A percentile compares a stretch with the other conserved stretches of the same genome.
phyloP scores from a whole-genome alignment of 257 asterid species.

The Primulina eburnea region DNA sequence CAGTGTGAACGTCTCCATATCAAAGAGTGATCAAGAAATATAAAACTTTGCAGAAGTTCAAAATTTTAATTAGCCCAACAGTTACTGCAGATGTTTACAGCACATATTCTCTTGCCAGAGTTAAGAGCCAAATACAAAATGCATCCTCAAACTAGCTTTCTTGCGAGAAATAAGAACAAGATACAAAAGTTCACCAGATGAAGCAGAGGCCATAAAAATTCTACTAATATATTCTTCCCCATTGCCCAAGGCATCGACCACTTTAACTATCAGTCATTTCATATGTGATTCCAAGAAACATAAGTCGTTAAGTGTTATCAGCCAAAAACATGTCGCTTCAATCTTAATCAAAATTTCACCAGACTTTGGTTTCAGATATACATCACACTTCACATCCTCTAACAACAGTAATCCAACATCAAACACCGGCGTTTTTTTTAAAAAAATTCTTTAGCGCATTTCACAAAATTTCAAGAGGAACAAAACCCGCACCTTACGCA shows the following conservation, averaged over 20 bases:
- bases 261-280: not conserved
- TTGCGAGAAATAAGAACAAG: not conserved
- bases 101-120: not conserved
- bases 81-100: not conserved
- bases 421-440: no score
- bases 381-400: no score
- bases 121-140: not conserved
- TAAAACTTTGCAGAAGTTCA: not conserved
- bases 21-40: not conserved
- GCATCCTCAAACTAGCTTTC: not conserved
- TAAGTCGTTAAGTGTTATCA: no score
- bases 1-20: slow-evolving; percentile 12
- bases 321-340: no score
- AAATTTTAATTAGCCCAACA: not conserved
- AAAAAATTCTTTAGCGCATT: not conserved
- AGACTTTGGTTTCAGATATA: not conserved
- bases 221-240: slow-evolving; percentile 1
- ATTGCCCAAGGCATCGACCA: slow-evolving; percentile 20
- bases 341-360: not conserved
- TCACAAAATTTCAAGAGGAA: slow-evolving; percentile 5
- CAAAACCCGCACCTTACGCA: slow-evolving; percentile 58
- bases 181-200: not conserved
- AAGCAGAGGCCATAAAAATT: slow-evolving; percentile 2
- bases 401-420: no score
- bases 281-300: not conserved